Conservation (phyloP, 129 eudicot species). For the Pittosporum tobira region DNA sequence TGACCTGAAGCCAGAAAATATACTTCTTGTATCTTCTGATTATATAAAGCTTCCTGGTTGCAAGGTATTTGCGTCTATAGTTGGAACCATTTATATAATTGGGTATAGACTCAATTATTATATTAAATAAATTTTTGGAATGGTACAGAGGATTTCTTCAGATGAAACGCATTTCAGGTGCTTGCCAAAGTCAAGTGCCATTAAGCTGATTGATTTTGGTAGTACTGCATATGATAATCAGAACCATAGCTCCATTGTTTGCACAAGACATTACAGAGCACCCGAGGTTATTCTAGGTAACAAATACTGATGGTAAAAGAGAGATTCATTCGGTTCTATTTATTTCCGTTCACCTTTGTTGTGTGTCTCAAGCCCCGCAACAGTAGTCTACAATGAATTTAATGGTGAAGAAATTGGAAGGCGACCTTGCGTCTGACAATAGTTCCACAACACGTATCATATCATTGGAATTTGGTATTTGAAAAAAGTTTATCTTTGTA, state of each 20-base stretch:
- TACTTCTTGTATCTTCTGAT: slow-evolving; percentile 78
- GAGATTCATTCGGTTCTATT: slow-evolving; percentile 17
- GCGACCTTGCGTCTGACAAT: not conserved
- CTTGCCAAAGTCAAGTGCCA: slow-evolving; percentile 94
- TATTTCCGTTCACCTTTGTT: not conserved
- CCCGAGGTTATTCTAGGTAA: slow-evolving; percentile 97
- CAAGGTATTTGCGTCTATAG: slow-evolving; percentile 58
- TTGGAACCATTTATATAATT: slow-evolving; percentile 21
- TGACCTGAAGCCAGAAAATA: slow-evolving; percentile 98
- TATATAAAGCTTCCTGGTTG: slow-evolving; percentile 66
- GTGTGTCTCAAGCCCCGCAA: not conserved
- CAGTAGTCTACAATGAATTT: not conserved
- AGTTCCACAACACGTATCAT: not conserved
- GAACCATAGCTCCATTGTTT: slow-evolving; percentile 76
- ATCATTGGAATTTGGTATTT: not conserved
- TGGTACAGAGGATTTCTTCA: slow-evolving; percentile 63
- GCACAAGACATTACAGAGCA: slow-evolving; percentile 97
- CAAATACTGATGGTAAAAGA: slow-evolving; percentile 27
- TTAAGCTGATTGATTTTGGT: slow-evolving; percentile 97
- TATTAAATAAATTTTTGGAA: slow-evolving; percentile 26
- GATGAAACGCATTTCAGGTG: slow-evolving; percentile 57
- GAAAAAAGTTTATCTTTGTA: not conserved
- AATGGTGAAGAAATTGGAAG: not conserved
- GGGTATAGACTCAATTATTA: slow-evolving; percentile 13
- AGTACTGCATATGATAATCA: slow-evolving; percentile 78